These are phyloP conservation scores for Candida tammaniensis DNA, from an alignment of 805 yeast genomes.

Conservation along the genomic window DNA sequence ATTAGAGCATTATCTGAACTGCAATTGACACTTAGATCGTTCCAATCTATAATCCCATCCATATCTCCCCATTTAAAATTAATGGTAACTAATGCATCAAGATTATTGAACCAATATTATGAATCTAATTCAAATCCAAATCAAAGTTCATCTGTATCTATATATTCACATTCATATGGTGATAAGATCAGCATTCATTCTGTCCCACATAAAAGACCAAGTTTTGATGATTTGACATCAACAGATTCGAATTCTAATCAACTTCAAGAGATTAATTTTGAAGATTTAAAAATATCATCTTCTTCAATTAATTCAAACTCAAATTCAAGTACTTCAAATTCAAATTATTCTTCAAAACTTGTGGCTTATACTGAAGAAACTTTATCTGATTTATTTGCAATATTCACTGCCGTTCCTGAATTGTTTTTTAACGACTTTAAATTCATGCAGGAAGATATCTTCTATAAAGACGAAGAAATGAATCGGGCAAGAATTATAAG, in stretches of 20 bases:
- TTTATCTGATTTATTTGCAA: constrained; percentile 28
- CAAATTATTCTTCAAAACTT: constrained; percentile 1
- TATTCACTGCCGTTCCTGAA: constrained; percentile 32
- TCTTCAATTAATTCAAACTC: constrained; percentile 4
- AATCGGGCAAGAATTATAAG: constrained; percentile 13
- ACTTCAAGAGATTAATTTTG: constrained; percentile 8
- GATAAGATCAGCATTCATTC: constrained; percentile 9
- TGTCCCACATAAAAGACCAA: constrained; percentile 4
- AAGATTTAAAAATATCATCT: constrained; percentile 10
- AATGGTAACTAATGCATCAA: constrained; percentile 25
- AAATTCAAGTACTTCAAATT: constrained; percentile 1
- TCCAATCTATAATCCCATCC: constrained; percentile 21
- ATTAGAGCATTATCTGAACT: constrained; percentile 29
- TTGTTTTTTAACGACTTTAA: constrained; percentile 28
- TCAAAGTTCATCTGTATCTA: constrained; percentile 11
- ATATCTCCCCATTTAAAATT: constrained; percentile 23
- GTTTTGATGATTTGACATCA: constrained; percentile 8
- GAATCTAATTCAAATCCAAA: constrained; percentile 9
- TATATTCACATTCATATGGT: constrained; percentile 12
- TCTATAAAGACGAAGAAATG: constrained; percentile 13
- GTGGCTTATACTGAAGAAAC: constrained; percentile 24
- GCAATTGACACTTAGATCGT: constrained; percentile 18
- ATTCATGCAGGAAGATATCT: constrained; percentile 19
- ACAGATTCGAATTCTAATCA: neutral
- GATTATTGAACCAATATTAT: constrained; percentile 22